These are phyloP conservation scores for Rostrohypoxylon terebratum DNA, from an alignment of 495 filamentous ascomycete species.

Conservation along the genomic window DNA sequence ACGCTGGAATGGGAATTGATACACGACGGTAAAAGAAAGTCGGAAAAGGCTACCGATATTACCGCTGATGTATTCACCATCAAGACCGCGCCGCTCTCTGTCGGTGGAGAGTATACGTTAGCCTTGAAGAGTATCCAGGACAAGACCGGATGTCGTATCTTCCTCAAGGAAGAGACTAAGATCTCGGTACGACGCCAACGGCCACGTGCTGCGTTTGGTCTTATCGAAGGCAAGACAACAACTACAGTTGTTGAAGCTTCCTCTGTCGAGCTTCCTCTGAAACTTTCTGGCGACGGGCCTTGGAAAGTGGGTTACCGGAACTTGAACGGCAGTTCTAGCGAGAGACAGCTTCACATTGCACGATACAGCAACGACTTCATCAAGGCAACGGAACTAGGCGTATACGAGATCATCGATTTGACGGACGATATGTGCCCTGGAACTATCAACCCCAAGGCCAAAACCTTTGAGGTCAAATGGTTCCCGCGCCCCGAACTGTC, in stretches of 20 bases:
- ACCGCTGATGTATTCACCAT: conserved; percentile 71
- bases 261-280: conserved; percentile 77
- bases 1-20: conserved; percentile 93
- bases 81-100: conserved; percentile 74
- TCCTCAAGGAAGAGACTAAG: conserved; percentile 81
- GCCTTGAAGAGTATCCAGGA: conserved; percentile 87
- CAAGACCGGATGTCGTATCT: conserved; percentile 83
- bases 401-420: conserved; percentile 81
- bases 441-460: conserved; percentile 75
- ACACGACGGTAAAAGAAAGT: conserved; percentile 85
- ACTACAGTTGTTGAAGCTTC: conserved; percentile 81
- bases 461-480: conserved; percentile 83
- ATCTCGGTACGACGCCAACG: conserved; percentile 87
- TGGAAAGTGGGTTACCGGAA: conserved; percentile 85
- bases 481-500: conserved; percentile 80
- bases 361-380: conserved; percentile 77
- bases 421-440: conserved; percentile 84
- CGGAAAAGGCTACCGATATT: conserved; percentile 72
- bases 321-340: conserved; percentile 60
- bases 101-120: conserved; percentile 89
- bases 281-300: conserved; percentile 82
- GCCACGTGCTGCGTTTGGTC: conserved; percentile 84
- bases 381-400: conserved; percentile 71
- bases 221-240: conserved; percentile 78
- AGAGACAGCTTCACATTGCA: conserved; percentile 62